Base-by-base conservation (phyloP, 345 rosid genomes). In the Rubroshorea leprosula region DNA sequence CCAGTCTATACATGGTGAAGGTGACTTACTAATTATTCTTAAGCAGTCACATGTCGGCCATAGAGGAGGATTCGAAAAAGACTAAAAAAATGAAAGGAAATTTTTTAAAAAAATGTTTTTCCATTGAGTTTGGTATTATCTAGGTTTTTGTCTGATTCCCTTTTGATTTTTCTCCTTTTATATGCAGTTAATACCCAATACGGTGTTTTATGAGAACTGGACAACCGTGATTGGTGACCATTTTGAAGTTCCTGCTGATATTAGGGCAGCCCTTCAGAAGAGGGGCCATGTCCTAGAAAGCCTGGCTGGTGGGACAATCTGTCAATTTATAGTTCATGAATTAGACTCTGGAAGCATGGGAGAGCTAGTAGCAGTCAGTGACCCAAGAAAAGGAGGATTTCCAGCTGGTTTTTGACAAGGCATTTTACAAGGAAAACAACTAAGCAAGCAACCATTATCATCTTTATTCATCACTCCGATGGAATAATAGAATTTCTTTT, bases 311-410 rank as follows among this genome's bases (percentile, higher is more conserved):
- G 80, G 78, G 17, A 70, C 79, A 1, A 65, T 77, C 22, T 68
- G 71, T 62, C 93, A 85, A 66, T 70, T 85, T 26, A 60, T 83
- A 23, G 78, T 77, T 62, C 63, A 77, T 20, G 74, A 73, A 15
- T 50, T 68, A 21, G 68, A 56, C 8, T 2, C 26, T 22, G 54
- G 60, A 6, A n/a, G 52, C 13, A 46, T 0, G n/a, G 70, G 66
- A 50, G 31, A 43, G 55, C 83, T 83, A 47, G 69, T 74, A 20
- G 85, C 75, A 15, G 82, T 83, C 0, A 81, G 84, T 72, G 90
- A 86, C 64, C 87, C 90, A 15, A 76, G 90, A 65, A 83, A 81
- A 67, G 87, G 90, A 67, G 89, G 90, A 5, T 59, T 67, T 52
- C 85, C 94, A 13, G 72, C 87, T 52, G 94, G 87, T 55, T 81